These are phyloP conservation scores for Vaccinium myrtillus DNA, from an alignment of 148 eudicot genomes.

Conservation along the genomic window DNA sequence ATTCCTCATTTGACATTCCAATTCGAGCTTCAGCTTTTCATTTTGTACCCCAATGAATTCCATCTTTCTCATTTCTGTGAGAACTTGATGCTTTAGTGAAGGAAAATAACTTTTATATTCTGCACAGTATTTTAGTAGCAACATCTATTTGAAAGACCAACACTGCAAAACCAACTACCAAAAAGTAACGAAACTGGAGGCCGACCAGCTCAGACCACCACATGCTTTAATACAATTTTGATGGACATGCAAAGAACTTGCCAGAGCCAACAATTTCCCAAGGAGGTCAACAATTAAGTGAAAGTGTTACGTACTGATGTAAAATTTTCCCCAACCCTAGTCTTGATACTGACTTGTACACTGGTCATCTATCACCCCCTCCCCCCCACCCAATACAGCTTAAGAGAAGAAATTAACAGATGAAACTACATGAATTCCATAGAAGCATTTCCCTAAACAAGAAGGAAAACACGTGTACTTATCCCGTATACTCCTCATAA, in stretches of 20 bases:
- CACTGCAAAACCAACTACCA: background rate
- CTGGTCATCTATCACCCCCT: background rate
- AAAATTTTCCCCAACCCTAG: too few species aligned
- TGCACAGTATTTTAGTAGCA: background rate
- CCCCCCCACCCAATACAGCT: background rate
- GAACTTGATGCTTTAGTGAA: background rate
- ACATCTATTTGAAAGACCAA: background rate
- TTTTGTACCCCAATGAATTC: conserved; percentile 32
- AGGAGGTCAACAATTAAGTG: background rate
- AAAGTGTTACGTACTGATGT: background rate
- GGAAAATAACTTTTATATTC: background rate
- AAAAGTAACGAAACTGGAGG: background rate
- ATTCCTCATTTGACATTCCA: conserved; percentile 31
- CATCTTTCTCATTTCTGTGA: conserved; percentile 40
- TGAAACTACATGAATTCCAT: background rate
- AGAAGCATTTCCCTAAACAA: background rate
- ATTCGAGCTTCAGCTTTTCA: conserved; percentile 29
- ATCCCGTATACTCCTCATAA: background rate
- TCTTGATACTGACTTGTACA: background rate
- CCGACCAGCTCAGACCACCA: background rate
- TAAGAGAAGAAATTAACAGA: background rate
- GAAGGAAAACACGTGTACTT: background rate
- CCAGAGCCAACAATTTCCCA: background rate
- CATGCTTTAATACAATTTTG: background rate
- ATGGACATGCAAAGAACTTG: background rate